phyloP scores from a whole-genome alignment of 441 rosid species.

The Populus trichocarpa region DNA sequence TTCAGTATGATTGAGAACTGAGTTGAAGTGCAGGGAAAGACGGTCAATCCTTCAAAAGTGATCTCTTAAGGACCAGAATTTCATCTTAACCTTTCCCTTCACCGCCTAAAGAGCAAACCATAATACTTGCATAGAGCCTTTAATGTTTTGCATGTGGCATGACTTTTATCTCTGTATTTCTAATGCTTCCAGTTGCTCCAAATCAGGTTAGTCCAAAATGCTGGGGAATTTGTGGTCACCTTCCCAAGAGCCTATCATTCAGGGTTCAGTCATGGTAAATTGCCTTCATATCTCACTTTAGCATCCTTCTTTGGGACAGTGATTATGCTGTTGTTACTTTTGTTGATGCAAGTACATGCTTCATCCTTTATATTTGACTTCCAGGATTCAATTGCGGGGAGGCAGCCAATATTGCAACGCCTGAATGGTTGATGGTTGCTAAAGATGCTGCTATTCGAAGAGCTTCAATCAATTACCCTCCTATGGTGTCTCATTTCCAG shows the following conservation, averaged over 20 bases:
- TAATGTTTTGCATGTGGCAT: neutral
- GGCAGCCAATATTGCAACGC: constrained; percentile 50
- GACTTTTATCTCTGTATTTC: constrained; percentile 16
- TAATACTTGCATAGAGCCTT: neutral
- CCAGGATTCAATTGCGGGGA: constrained; percentile 30
- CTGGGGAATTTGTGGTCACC: constrained; percentile 98
- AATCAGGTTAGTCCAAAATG: constrained; percentile 96
- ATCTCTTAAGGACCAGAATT: neutral
- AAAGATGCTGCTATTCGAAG: constrained; percentile 95
- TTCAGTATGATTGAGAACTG: neutral
- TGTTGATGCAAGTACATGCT: constrained; percentile 18
- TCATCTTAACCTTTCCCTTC: neutral
- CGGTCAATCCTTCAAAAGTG: neutral
- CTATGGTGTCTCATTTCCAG: constrained; percentile 99
- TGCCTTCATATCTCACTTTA: constrained; percentile 14
- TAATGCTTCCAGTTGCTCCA: constrained; percentile 22
- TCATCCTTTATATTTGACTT: constrained; percentile 7
- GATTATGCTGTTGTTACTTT: constrained; percentile 2
- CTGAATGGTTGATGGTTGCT: constrained; percentile 87
- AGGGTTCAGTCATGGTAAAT: constrained; percentile 95
- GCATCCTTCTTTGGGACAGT: neutral
- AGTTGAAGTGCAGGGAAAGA: neutral
- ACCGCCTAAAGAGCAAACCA: neutral
- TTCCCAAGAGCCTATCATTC: constrained; percentile 99
- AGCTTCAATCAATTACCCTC: constrained; percentile 94